Evolutionary conservation across 2,329 filamentous ascomycete species (phyloP), one percentile per base, ranked within the genome.

Genomic region (Lojkania enalia): DNA sequence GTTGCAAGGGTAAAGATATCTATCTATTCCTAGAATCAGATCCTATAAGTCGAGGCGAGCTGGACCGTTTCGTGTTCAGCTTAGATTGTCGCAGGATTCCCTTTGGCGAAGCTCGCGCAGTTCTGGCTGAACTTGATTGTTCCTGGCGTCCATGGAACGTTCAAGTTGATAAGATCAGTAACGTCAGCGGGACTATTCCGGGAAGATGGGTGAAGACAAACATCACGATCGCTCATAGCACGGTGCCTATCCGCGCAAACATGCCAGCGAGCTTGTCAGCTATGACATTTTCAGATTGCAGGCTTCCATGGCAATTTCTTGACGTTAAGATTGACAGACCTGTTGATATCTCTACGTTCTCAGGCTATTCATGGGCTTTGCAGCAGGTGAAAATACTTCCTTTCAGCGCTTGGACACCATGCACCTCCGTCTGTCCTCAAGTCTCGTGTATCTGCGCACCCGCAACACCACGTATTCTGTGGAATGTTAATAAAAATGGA

Each of bases 11-110:
- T 19, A 27, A 56, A 38, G 57, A 70, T 1, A 42, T 84, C 0
- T 86, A 76, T 51, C 61, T 86, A 2, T 85, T 84, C 54, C 65
- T 83, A 2, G 80, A 86, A 42, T 78, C 81, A 0, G 67, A 73
- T 4, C 74, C 74, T 13, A 70, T 77, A 25, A 76, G 76, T 0
- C 60, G 75, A 20, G 61, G 72, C 0, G 57, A 69, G 0, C 44
- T 75, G 4, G 82, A 86, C 56, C 62, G 61, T 2, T 84, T 83
- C 53, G 77, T 85, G 0, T 82, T 87, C 54, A 75, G 81, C 2
- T 52, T 71, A 5, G 72, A 78, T 35, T 74, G 74, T 44, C 62
- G 66, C 6, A 69, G 74, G 3, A 64, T 78, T 5, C 64, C 73
- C 12, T 74, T 75, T 27, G 74, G 76, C 14, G 72, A 78, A 33